Evolutionary conservation across 805 yeast species (phyloP).

Genomic region (Osmozyma mogii): DNA sequence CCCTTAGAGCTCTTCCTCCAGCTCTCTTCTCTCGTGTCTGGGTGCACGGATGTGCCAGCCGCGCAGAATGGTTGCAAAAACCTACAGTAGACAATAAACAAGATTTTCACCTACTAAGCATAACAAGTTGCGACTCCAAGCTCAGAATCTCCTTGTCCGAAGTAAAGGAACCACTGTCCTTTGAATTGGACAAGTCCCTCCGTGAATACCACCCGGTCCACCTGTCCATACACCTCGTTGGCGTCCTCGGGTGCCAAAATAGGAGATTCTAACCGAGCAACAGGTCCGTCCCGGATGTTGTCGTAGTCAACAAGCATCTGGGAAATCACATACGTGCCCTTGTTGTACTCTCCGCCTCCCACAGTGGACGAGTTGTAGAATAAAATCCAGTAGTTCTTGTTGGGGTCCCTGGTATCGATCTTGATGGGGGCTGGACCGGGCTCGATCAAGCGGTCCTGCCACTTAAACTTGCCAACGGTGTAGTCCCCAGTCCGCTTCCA

Average conservation of each 20-base stretch:
- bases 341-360: slow-evolving; percentile 24
- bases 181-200: slow-evolving; percentile 36
- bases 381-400: slow-evolving; percentile 26
- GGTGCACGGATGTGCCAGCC: no score
- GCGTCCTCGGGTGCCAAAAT: slow-evolving; percentile 24
- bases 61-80: no score
- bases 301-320: slow-evolving; percentile 38
- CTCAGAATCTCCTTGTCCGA: slow-evolving; percentile 36
- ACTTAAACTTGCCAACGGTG: slow-evolving; percentile 20
- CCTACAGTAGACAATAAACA: no score
- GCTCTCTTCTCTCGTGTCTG: no score
- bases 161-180: slow-evolving; percentile 35
- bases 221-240: slow-evolving; percentile 33
- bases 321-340: slow-evolving; percentile 27
- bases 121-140: slow-evolving; percentile 34
- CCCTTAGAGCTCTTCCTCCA: no score
- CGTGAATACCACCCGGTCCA: slow-evolving; percentile 34
- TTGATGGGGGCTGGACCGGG: slow-evolving; percentile 37
- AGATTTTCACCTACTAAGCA: no score
- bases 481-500: slow-evolving; percentile 23
- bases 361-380: slow-evolving; percentile 32
- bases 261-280: slow-evolving; percentile 31
- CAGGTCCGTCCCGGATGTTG: slow-evolving; percentile 24
- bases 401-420: slow-evolving; percentile 14
- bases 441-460: slow-evolving; percentile 32